Evolutionary conservation across 345 rosid genomes (phyloP).

Genomic region (Mangifera indica): DNA sequence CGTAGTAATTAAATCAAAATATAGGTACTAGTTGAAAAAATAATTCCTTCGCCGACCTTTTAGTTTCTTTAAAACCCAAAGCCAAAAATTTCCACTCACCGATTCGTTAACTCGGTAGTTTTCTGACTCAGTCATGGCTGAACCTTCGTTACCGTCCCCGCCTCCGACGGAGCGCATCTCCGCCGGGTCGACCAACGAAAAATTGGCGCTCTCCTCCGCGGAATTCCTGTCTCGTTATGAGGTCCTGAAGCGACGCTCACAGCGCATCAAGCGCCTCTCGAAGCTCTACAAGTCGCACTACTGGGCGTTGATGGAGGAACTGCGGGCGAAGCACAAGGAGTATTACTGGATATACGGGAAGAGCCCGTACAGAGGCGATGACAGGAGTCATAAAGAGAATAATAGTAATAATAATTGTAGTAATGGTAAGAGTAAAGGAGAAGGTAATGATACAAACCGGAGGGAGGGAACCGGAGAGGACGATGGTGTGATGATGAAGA

Average conservation of each 20-base stretch:
- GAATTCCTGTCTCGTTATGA: conserved; percentile 34
- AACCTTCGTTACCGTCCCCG: not conserved
- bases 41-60: not conserved
- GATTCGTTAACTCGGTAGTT: not conserved
- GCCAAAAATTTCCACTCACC: not conserved
- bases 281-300: conserved; percentile 42
- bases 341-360: conserved; percentile 62
- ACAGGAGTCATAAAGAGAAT: not conserved
- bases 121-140: not conserved
- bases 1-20: no score
- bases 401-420: not conserved
- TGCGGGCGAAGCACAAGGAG: conserved; percentile 49
- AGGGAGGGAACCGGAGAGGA: conserved; percentile 11
- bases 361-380: conserved; percentile 49
- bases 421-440: not conserved
- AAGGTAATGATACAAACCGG: not conserved
- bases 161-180: not conserved
- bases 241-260: conserved; percentile 36
- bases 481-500: not conserved
- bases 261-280: conserved; percentile 30
- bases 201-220: conserved; percentile 4
- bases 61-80: not conserved
- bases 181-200: not conserved
- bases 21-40: not conserved
- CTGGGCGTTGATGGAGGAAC: conserved; percentile 73